phyloP scores from a whole-genome alignment of 495 filamentous ascomycete species.

The Podospora bellae-mahoneyi region DNA sequence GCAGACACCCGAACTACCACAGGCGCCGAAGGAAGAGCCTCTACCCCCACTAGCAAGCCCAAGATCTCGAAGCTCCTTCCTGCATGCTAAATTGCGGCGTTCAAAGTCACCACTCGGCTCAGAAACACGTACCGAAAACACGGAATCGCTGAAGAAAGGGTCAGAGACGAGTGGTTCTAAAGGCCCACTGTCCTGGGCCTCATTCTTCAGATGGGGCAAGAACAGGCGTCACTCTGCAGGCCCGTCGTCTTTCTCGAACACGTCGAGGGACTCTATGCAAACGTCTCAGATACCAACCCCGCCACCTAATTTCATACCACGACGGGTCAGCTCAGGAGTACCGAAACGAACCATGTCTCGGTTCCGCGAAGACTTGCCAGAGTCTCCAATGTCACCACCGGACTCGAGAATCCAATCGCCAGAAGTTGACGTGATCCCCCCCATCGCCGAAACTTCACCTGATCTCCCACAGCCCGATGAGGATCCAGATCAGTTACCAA shows the following conservation, averaged over 20 bases:
- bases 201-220: slow-evolving; percentile 67
- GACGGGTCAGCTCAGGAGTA: slow-evolving; percentile 39
- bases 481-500: slow-evolving; percentile 24
- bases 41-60: slow-evolving; percentile 21
- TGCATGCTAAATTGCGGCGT: slow-evolving; percentile 37
- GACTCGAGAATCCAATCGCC: slow-evolving; percentile 77
- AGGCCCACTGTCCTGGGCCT: slow-evolving; percentile 54
- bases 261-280: slow-evolving; percentile 74
- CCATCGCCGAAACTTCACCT: slow-evolving; percentile 26
- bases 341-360: slow-evolving; percentile 80
- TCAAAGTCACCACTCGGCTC: slow-evolving; percentile 40
- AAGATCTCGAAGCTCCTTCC: slow-evolving; percentile 31
- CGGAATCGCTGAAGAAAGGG: slow-evolving; percentile 31
- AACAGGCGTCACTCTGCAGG: slow-evolving; percentile 58
- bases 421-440: slow-evolving; percentile 47
- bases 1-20: slow-evolving; percentile 7
- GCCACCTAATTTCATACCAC: slow-evolving; percentile 31
- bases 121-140: slow-evolving; percentile 35
- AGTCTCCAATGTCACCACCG: slow-evolving; percentile 75
- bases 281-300: slow-evolving; percentile 33
- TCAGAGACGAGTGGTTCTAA: slow-evolving; percentile 46
- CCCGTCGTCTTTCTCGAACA: slow-evolving; percentile 70
- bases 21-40: slow-evolving; percentile 13
- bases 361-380: slow-evolving; percentile 89
- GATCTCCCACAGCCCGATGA: slow-evolving; percentile 24